phyloP scores from a whole-genome alignment of 495 filamentous ascomycete species.

The Neurospora sublineolata region DNA sequence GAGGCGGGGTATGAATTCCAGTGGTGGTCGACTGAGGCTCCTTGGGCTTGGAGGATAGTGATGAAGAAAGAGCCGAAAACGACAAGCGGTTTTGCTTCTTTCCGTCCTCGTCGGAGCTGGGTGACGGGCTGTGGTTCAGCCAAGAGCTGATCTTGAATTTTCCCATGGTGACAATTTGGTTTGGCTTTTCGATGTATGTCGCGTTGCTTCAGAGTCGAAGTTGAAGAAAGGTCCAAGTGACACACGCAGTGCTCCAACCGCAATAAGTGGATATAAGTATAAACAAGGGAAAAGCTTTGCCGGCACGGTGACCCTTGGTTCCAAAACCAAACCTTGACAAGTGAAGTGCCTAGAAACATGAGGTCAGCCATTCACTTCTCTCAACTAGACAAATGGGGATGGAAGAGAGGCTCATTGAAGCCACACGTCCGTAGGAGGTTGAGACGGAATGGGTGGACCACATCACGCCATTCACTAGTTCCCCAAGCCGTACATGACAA shows the following conservation, averaged over 20 bases:
- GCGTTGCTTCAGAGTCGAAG: background rate
- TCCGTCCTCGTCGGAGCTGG: conserved; percentile 12
- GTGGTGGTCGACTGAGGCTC: conserved; percentile 4
- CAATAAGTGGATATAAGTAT: background rate
- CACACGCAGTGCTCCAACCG: background rate
- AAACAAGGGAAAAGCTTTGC: background rate
- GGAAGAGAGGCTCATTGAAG: background rate
- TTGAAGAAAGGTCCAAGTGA: background rate
- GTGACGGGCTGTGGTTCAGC: conserved; percentile 19
- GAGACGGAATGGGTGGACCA: background rate
- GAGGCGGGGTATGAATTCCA: background rate
- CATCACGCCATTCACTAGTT: background rate
- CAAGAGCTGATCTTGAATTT: conserved; percentile 23
- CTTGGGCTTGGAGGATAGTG: conserved; percentile 8
- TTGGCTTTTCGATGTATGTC: background rate
- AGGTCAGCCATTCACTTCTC: background rate
- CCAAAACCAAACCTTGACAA: background rate
- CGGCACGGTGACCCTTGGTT: background rate
- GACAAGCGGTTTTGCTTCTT: conserved; percentile 23
- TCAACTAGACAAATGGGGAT: background rate
- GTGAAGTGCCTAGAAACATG: background rate
- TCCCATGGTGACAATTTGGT: conserved; percentile 11
- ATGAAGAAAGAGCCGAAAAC: conserved; percentile 11
- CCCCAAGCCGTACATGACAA: background rate
- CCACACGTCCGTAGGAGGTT: background rate